Evolutionary conservation across 768 basidiomycete genomes (phyloP), one percentile per base, ranked within the genome.

Genomic region (Macrolepiota dolichaula): DNA sequence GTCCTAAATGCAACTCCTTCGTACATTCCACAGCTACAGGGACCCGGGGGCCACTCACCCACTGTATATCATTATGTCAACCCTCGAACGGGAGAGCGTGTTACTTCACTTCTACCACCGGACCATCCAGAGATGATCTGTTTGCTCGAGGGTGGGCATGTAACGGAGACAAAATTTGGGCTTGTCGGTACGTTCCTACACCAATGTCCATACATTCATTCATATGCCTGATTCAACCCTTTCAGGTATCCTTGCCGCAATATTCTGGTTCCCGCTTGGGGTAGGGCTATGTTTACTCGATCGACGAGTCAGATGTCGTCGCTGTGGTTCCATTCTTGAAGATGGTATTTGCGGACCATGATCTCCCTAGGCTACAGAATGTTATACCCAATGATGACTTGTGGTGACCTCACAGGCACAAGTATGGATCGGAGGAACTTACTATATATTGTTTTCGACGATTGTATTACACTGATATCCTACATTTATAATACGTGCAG

Each of bases 181-280:
- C 59, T 92, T 3, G 78, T 93, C 7, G 92, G 90, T 86, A 69
- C 66, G 85, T 71, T 29, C 12, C 38, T 22, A 49, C 71, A 15
- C 13, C 22, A n/a, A 32, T 3, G 7, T 32, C 22, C 24, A 1
- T 51, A n/a, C n/a, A 27, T 55, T 42, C 15, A 49, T 55, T 54
- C 44, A 36, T 66, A 51, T 49, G 52, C 24, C 61, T 64, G 42
- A 61, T 36, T 50, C 15, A 40, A 40, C 19, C 1, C 51, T 54
- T 29, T 36, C 63, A 92, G 91, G 92, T 57, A 72, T 94, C 35
- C 73, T 94, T n/a, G 89, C 89, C 7, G 92, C 92, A 3, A 74
- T 94, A 25, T 76, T 94, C 62, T 94, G 91, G 92, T 94, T 94
- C 76, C 92, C 92, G 3, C 72, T 93, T 0, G 92, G 92, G 4